Evolutionary conservation across 169 alveolate species (phyloP).

Genomic region (Babesia ovata): DNA sequence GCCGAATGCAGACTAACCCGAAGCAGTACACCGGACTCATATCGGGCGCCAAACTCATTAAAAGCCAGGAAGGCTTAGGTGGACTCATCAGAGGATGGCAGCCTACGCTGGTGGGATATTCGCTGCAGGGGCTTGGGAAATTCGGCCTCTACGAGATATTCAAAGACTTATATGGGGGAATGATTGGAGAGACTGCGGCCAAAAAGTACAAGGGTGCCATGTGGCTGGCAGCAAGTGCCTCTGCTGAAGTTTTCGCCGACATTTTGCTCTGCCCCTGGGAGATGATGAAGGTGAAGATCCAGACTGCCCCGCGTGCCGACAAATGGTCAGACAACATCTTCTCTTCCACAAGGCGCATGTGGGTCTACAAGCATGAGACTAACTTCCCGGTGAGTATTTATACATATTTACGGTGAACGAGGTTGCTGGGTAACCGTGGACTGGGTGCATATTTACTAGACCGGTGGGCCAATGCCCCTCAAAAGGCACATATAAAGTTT

Average conservation of each 20-base stretch:
- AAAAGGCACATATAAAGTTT: neutral
- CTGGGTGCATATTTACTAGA: constrained; percentile 70
- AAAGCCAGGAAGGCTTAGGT: constrained; percentile 87
- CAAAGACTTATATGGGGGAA: constrained; percentile 91
- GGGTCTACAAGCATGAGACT: constrained; percentile 74
- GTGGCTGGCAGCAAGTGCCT: constrained; percentile 96
- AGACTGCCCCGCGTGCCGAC: constrained; percentile 83
- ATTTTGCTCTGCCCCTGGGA: constrained; percentile 96
- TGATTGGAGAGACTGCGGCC: constrained; percentile 86
- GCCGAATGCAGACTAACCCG: constrained; percentile 94
- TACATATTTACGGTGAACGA: neutral
- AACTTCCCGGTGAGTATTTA: constrained; percentile 81
- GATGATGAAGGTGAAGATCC: constrained; percentile 93
- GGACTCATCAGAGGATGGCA: constrained; percentile 95
- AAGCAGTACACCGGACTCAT: constrained; percentile 82
- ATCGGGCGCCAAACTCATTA: constrained; percentile 75
- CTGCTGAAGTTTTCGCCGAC: constrained; percentile 98
- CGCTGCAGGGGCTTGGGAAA: constrained; percentile 96
- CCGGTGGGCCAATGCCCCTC: constrained; percentile 87
- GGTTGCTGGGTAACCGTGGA: too few species aligned
- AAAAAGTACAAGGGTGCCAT: constrained; percentile 86
- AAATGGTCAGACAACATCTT: constrained; percentile 84
- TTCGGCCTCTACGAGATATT: constrained; percentile 97
- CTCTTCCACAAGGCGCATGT: constrained; percentile 84
- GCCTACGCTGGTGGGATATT: constrained; percentile 97